Conservation (phyloP, 2,329 filamentous ascomycete species). For the Fusarium papillatum region DNA sequence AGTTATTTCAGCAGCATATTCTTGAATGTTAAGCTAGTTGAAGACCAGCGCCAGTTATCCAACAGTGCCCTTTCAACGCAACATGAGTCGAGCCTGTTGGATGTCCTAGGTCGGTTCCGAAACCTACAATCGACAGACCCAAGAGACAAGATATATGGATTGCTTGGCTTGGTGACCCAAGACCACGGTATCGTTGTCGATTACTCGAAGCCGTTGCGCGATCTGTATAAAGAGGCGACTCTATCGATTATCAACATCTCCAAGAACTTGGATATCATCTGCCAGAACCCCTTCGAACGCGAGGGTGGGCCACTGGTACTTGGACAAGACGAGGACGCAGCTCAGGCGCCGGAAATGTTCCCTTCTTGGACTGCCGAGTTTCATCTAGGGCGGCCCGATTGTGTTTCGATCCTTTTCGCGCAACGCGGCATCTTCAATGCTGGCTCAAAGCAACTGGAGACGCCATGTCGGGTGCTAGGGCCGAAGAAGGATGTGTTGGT, state of each 20-base stretch:
- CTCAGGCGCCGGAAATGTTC: neutral
- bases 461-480: neutral
- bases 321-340: neutral
- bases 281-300: conserved; percentile 27
- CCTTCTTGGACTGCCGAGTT: conserved; percentile 27
- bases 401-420: conserved; percentile 14
- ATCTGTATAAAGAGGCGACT: neutral
- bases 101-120: conserved; percentile 16
- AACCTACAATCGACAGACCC: conserved; percentile 9
- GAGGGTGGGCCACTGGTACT: neutral
- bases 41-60: conserved; percentile 22
- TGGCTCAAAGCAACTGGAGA: neutral
- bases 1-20: conserved; percentile 4
- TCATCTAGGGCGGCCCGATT: neutral
- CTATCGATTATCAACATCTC: conserved; percentile 13
- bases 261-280: conserved; percentile 17
- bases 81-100: conserved; percentile 5
- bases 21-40: conserved; percentile 5
- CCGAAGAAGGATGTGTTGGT: neutral
- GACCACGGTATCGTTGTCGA: conserved; percentile 17
- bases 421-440: conserved; percentile 21
- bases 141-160: conserved; percentile 15
- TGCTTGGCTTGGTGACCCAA: conserved; percentile 18
- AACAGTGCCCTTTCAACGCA: neutral
- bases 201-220: neutral